These are phyloP conservation scores for Fusarium anguioides DNA, from an alignment of 2,329 filamentous ascomycete species.

Conservation along the genomic window DNA sequence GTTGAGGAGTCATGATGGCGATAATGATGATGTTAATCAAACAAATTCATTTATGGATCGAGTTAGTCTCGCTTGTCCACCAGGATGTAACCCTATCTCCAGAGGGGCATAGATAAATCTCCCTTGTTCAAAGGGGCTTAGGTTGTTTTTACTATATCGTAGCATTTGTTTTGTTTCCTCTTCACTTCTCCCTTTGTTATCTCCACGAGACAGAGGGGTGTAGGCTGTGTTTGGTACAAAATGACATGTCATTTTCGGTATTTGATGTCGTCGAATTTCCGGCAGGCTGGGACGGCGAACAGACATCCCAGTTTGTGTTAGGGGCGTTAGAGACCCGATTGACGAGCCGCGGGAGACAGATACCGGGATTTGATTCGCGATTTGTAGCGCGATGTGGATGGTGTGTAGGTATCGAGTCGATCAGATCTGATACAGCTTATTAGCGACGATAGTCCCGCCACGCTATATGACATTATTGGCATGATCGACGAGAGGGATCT, in stretches of 20 bases:
- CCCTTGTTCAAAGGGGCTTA: constrained; percentile 8
- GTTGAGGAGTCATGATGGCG: not conserved
- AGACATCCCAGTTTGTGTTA: constrained; percentile 32
- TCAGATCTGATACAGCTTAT: constrained; percentile 29
- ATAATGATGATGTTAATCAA: constrained; percentile 11
- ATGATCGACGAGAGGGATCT: constrained; percentile 8
- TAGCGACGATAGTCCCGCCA: constrained; percentile 18
- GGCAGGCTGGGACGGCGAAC: constrained; percentile 35
- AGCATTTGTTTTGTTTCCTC: constrained; percentile 15
- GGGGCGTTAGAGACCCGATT: constrained; percentile 35
- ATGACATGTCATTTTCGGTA: constrained; percentile 37
- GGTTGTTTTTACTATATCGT: not conserved
- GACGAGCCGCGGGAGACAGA: constrained; percentile 31
- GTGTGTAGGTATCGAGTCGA: constrained; percentile 34
- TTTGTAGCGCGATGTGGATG: constrained; percentile 14
- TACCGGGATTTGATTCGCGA: constrained; percentile 31
- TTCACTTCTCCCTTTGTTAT: constrained; percentile 19
- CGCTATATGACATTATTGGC: constrained; percentile 15
- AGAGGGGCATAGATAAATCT: constrained; percentile 24
- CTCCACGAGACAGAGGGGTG: constrained; percentile 16
- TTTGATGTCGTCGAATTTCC: constrained; percentile 31
- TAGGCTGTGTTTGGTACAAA: constrained; percentile 19
- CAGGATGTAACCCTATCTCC: constrained; percentile 37
- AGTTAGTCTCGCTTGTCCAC: constrained; percentile 27
- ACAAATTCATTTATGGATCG: not conserved